Evolutionary conservation across 495 filamentous ascomycete species (phyloP).

Genomic region (Venustampulla echinocandica): DNA sequence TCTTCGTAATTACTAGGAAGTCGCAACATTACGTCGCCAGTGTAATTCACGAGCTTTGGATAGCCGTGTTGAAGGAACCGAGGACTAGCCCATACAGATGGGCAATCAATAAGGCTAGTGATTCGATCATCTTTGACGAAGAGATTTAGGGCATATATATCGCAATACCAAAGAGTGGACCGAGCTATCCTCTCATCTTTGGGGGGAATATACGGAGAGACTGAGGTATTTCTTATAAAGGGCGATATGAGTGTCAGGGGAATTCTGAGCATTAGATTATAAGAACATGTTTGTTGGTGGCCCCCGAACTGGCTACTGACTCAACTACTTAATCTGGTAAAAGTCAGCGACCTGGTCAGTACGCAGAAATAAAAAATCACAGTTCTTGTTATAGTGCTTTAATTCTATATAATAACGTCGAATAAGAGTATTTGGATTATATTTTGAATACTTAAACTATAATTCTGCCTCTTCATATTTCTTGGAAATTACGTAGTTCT

Average conservation of each 20-base stretch:
- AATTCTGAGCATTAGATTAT: neutral
- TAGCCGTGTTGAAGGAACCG: neutral
- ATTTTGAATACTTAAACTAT: too few species aligned
- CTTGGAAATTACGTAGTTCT: too few species aligned
- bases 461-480: too few species aligned
- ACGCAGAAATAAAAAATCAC: too few species aligned
- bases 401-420: too few species aligned
- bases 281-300: neutral
- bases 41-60: conserved; percentile 7
- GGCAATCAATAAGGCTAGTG: neutral
- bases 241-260: neutral
- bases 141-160: neutral
- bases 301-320: neutral
- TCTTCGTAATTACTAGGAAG: conserved; percentile 6
- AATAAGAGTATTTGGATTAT: too few species aligned
- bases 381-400: too few species aligned
- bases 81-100: neutral
- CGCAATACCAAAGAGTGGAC: neutral
- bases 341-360: too few species aligned
- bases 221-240: neutral
- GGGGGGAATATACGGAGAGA: neutral
- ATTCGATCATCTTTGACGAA: neutral
- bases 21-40: conserved; percentile 3
- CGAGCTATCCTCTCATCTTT: neutral
- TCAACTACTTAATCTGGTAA: neutral